Evolutionary conservation across 176 grass and related monocot species (phyloP).

Genomic region (Musa beccarii): DNA sequence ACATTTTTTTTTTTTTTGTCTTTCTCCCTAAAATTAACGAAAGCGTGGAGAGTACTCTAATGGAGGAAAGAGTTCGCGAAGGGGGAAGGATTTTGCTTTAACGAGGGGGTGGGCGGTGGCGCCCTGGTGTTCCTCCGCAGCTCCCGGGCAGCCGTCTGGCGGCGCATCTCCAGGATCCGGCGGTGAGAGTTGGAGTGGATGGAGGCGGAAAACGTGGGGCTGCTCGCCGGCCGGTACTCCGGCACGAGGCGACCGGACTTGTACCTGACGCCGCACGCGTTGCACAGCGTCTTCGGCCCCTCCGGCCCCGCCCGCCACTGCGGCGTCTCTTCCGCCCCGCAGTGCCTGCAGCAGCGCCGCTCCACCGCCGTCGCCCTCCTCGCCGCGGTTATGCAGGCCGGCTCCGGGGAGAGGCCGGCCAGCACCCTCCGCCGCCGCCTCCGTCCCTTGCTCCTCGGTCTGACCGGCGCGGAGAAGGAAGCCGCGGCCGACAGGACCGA

Average conservation of each 20-base stretch:
- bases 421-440: slow-evolving; percentile 27
- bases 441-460: slow-evolving; percentile 43
- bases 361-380: background rate
- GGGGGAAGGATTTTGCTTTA: no score
- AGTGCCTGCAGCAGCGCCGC: slow-evolving; percentile 55
- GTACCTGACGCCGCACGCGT: slow-evolving; percentile 83
- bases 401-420: slow-evolving; percentile 22
- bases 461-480: slow-evolving; percentile 10
- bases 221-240: slow-evolving; percentile 76
- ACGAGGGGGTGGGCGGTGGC: background rate
- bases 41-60: background rate
- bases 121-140: background rate
- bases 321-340: slow-evolving; percentile 52
- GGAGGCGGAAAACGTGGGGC: slow-evolving; percentile 60
- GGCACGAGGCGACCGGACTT: slow-evolving; percentile 68
- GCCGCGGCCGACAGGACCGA: background rate
- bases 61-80: background rate
- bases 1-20: background rate
- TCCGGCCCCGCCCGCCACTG: slow-evolving; percentile 74
- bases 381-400: background rate
- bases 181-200: slow-evolving; percentile 89
- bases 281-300: slow-evolving; percentile 73
- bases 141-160: background rate
- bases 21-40: background rate
- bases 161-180: slow-evolving; percentile 73